Evolutionary conservation across 2,329 filamentous ascomycete species (phyloP), one percentile per base, ranked within the genome.

Genomic region (Aspergillus niger): DNA sequence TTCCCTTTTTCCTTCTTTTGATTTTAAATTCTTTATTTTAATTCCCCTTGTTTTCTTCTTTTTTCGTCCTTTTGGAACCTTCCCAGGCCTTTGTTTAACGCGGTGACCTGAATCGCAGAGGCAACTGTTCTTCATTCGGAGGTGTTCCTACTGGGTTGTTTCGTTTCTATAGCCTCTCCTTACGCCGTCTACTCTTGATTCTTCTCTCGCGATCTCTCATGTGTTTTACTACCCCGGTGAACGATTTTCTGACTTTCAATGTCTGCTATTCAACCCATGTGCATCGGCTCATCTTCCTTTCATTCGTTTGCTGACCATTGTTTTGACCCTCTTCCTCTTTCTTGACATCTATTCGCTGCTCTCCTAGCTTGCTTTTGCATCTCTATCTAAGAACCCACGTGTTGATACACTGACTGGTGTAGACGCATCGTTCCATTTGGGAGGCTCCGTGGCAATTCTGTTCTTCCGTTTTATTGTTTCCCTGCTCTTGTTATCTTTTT

Each of bases 391-490:
- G 57, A 60, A 60, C 59, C 65, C 61, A 69, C 70, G 66, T 68
- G 64, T 63, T 67, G 63, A 65, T 64, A 65, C 67, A 63, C 60
- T 56, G 65, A 63, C 60, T 56, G 59, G 55, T 69, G 59, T 69
- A 69, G 64, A 66, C 65, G 64, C 68, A 68, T 68, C 59, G 64
- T 71, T 66, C 63, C 63, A 57, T 67, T 70, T 72, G 71, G 71
- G 70, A 67, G 72, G 70, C 67, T 70, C 58, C 68, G 65, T 72
- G 63, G 64, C 67, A 66, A 60, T 67, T 67, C 66, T 69, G 61
- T 44, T 65, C 59, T 55, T 60, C 65, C 59, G 54, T 60, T 49
- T 55, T 60, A 39, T 47, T 61, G 48, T 20, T 20, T 20, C 17
- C 17, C 17, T 20, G 17, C 17, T 20, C 17, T 20, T 62, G 53